A percentile compares a stretch with the other conserved stretches of the same genome.
These are phyloP conservation scores for Lactarius trivialis DNA, from an alignment of 768 basidiomycete species.

Conservation along the genomic window DNA sequence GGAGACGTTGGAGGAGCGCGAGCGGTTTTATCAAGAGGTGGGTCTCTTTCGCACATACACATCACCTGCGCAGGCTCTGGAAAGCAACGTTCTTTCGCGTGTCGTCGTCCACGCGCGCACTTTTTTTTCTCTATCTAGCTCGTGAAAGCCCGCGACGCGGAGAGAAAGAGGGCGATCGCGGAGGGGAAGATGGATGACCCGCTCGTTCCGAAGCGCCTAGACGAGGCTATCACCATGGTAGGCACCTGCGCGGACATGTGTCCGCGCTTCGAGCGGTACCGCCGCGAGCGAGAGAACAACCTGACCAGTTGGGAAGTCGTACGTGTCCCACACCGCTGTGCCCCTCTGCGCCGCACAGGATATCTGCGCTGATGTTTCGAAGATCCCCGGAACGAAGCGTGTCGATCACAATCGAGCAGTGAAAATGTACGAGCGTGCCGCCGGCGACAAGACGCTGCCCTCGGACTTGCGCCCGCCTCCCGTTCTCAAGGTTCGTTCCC, in stretches of 20 bases:
- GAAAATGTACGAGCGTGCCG: slow-evolving; percentile 91
- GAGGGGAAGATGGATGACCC: slow-evolving; percentile 89
- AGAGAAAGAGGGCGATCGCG: slow-evolving; percentile 66
- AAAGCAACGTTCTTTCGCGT: neutral
- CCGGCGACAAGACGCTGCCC: slow-evolving; percentile 86
- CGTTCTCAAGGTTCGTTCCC: slow-evolving; percentile 58
- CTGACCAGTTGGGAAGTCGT: slow-evolving; percentile 83
- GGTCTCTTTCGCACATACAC: slow-evolving; percentile 19
- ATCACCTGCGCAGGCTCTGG: neutral
- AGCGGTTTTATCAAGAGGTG: slow-evolving; percentile 69
- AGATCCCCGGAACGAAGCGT: slow-evolving; percentile 78
- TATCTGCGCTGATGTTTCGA: slow-evolving; percentile 32
- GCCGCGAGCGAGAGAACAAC: slow-evolving; percentile 84
- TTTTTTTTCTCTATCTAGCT: slow-evolving; percentile 35
- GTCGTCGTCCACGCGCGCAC: slow-evolving; percentile 11
- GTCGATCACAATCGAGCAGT: slow-evolving; percentile 86
- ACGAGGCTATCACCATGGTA: slow-evolving; percentile 87
- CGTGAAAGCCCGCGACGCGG: slow-evolving; percentile 65
- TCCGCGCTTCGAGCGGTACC: slow-evolving; percentile 86
- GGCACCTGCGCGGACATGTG: slow-evolving; percentile 95
- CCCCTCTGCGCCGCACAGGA: slow-evolving; percentile 2
- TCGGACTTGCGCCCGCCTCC: slow-evolving; percentile 86
- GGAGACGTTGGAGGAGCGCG: slow-evolving; percentile 56
- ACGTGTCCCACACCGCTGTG: slow-evolving; percentile 29
- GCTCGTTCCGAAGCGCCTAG: slow-evolving; percentile 65